phyloP scores from a whole-genome alignment of 2,329 filamentous ascomycete species.

The Sclerotinia subarctica region DNA sequence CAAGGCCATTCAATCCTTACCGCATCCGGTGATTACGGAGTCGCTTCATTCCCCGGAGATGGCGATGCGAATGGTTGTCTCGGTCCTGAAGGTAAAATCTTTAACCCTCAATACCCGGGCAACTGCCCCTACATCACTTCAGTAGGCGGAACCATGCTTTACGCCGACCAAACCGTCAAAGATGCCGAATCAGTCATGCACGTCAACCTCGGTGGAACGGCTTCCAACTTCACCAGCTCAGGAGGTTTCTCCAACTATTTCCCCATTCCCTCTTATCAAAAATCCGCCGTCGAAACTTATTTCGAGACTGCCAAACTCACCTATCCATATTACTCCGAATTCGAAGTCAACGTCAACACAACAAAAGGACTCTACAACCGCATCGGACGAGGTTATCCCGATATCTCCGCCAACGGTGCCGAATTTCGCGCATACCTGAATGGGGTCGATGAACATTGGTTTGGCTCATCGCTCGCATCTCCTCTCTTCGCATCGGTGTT shows the following conservation, averaged over 20 bases:
- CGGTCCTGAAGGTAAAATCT: slow-evolving; percentile 28
- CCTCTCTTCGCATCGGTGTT: slow-evolving; percentile 30
- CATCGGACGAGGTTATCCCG: slow-evolving; percentile 52
- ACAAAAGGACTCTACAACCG: slow-evolving; percentile 48
- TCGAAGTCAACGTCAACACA: slow-evolving; percentile 41
- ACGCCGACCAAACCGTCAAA: slow-evolving; percentile 44
- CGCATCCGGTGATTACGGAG: slow-evolving; percentile 57
- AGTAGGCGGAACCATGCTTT: slow-evolving; percentile 58
- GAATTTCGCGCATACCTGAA: slow-evolving; percentile 23
- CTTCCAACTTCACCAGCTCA: slow-evolving; percentile 44
- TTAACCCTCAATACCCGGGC: slow-evolving; percentile 54
- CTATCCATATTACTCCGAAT: slow-evolving; percentile 31
- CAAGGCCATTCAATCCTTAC: slow-evolving; percentile 66
- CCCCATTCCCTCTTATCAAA: slow-evolving; percentile 47
- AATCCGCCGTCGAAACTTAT: slow-evolving; percentile 45
- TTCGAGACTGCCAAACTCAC: slow-evolving; percentile 34
- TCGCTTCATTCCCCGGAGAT: slow-evolving; percentile 55
- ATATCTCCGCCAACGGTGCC: slow-evolving; percentile 52
- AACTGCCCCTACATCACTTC: slow-evolving; percentile 67
- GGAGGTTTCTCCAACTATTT: slow-evolving; percentile 55
- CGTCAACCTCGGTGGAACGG: slow-evolving; percentile 29
- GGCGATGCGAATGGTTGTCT: slow-evolving; percentile 54
- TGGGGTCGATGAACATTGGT: slow-evolving; percentile 22
- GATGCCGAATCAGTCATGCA: slow-evolving; percentile 31
- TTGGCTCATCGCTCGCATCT: slow-evolving; percentile 27